Evolutionary conservation across 2,329 filamentous ascomycete genomes (phyloP).

Genomic region (Sporothrix brunneoviolacea): DNA sequence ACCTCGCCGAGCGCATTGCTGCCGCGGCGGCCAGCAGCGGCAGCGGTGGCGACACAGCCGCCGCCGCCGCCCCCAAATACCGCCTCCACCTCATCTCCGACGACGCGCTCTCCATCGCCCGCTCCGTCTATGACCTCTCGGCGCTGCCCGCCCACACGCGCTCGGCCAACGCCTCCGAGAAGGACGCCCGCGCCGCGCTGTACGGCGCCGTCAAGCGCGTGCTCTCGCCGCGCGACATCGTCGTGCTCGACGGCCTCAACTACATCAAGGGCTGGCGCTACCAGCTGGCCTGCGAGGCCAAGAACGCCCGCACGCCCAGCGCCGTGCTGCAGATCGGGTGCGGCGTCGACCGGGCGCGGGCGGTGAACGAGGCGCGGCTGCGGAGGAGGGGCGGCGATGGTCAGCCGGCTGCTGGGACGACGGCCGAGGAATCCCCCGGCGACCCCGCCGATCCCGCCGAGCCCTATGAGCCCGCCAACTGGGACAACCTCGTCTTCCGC

Average conservation of each 20-base stretch:
- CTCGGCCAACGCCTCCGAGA: constrained; percentile 68
- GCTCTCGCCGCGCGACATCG: constrained; percentile 65
- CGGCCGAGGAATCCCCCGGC: no score
- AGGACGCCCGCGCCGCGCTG: constrained; percentile 70
- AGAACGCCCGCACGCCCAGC: constrained; percentile 67
- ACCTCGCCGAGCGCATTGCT: constrained; percentile 54
- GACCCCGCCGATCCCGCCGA: no score
- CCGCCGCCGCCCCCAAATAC: constrained; percentile 35
- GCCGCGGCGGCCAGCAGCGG: constrained; percentile 21
- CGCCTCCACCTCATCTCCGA: constrained; percentile 70
- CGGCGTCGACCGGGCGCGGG: constrained; percentile 42
- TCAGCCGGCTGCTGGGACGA: no score
- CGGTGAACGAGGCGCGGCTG: constrained; percentile 56
- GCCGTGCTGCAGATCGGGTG: constrained; percentile 65
- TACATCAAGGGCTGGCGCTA: constrained; percentile 91
- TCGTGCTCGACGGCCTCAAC: constrained; percentile 73
- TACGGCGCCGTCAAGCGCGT: constrained; percentile 74
- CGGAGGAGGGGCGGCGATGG: no score
- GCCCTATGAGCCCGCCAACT: constrained; percentile 52
- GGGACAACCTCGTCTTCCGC: constrained; percentile 73
- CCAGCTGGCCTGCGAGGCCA: constrained; percentile 78
- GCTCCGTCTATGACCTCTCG: constrained; percentile 62
- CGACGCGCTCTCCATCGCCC: constrained; percentile 61
- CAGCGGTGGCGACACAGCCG: background rate
- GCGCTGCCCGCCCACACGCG: constrained; percentile 52